phyloP scores from a whole-genome alignment of 257 asterid genomes.

The Echium plantagineum region DNA sequence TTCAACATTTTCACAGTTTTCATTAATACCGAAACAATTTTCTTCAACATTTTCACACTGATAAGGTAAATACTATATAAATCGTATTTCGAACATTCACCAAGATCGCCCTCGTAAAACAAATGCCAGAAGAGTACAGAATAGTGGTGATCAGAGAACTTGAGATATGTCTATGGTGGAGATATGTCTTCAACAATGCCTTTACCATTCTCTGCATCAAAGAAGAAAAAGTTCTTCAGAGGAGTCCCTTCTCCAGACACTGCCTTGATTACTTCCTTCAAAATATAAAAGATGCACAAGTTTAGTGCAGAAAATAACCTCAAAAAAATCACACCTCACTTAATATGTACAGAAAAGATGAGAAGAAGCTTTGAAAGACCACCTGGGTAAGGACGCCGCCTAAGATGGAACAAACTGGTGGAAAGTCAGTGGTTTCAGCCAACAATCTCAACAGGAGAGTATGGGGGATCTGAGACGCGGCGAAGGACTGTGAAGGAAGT shows the following conservation, averaged over 20 bases:
- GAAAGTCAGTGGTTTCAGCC: conserved; percentile 58
- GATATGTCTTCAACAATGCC: conserved; percentile 74
- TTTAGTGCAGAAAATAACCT: neutral
- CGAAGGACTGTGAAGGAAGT: no score
- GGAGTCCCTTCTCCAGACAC: conserved; percentile 96
- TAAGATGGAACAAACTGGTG: conserved; percentile 83
- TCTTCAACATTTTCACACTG: no score
- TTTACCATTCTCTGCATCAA: conserved; percentile 71
- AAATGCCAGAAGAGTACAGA: no score
- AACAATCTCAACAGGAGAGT: conserved; percentile 58
- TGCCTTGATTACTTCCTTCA: conserved; percentile 87
- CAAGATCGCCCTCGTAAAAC: no score
- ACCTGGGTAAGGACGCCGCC: conserved; percentile 66
- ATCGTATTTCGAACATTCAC: no score
- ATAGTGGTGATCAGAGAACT: no score
- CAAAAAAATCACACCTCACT: no score
- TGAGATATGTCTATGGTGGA: no score
- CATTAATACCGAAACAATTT: no score
- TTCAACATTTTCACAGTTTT: no score
- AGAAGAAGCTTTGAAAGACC: no score
- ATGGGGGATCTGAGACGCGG: conserved; percentile 71
- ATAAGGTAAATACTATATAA: no score
- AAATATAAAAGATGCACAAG: neutral
- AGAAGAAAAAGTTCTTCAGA: conserved; percentile 79
- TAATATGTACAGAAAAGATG: neutral